Conservation (phyloP, 2,329 filamentous ascomycete genomes). For the Fusarium sarcochroum region DNA sequence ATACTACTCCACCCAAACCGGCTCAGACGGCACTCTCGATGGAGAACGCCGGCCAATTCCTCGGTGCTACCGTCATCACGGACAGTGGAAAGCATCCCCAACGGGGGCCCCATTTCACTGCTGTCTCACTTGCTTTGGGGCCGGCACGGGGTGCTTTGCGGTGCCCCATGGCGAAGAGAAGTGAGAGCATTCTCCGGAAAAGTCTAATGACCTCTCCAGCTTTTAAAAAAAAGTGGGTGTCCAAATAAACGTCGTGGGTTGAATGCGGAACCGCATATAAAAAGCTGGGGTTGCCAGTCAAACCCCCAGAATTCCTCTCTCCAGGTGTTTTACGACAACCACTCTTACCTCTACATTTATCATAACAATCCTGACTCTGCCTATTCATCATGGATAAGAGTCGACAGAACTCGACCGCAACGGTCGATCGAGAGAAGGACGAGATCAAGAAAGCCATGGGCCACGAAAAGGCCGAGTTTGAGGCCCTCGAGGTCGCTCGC, state of each 20-base stretch:
- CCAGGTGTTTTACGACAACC: constrained; percentile 13
- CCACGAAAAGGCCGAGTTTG: constrained; percentile 50
- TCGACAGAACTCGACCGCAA: constrained; percentile 41
- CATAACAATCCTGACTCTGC: background rate
- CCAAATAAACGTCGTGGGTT: background rate
- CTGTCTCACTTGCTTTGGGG: background rate
- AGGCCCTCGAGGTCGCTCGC: constrained; percentile 56
- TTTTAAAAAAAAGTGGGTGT: constrained; percentile 11
- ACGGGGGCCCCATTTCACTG: constrained; percentile 5
- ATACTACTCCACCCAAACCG: constrained; percentile 23
- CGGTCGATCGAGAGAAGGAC: constrained; percentile 43
- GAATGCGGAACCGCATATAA: constrained; percentile 27
- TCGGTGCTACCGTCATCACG: constrained; percentile 46
- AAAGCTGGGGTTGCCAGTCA: constrained; percentile 28
- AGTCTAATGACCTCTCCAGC: constrained; percentile 39
- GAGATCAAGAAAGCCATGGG: constrained; percentile 34
- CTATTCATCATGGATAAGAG: constrained; percentile 30
- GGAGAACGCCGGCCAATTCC: constrained; percentile 42
- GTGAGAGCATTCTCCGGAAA: constrained; percentile 25
- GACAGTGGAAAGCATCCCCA: constrained; percentile 26
- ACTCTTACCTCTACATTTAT: background rate
- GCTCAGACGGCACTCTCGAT: constrained; percentile 40
- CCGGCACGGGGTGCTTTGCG: constrained; percentile 9
- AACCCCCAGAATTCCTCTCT: constrained; percentile 2
- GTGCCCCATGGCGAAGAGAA: constrained; percentile 35